phyloP scores from a whole-genome alignment of 1,284 basidiomycete genomes.

The Sporisorium exsertum region DNA sequence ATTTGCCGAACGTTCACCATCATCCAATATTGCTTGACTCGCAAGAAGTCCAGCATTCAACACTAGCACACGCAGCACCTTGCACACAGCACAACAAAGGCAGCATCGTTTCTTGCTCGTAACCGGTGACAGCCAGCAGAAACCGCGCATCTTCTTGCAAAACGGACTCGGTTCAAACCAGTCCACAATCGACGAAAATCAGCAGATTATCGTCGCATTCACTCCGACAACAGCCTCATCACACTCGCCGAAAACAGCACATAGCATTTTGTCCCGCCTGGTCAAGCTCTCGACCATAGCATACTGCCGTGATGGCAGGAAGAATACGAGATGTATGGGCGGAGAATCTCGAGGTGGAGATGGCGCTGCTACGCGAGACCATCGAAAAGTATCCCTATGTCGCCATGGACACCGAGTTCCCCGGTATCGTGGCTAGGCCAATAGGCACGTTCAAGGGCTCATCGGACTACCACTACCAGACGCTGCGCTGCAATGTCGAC shows the following conservation, averaged over 20 bases:
- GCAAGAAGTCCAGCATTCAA: background rate
- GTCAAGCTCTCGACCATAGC: background rate
- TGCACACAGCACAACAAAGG: no score
- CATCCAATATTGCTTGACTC: background rate
- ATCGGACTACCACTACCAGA: conserved; percentile 99
- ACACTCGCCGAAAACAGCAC: background rate
- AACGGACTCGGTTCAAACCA: background rate
- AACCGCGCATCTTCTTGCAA: background rate
- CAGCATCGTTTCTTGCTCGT: background rate
- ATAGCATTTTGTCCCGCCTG: background rate
- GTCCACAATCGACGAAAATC: background rate
- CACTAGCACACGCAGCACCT: background rate
- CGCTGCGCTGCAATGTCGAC: conserved; percentile 95
- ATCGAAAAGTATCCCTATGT: conserved; percentile 93
- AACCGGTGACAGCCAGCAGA: background rate
- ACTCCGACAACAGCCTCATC: background rate
- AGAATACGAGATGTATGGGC: conserved; percentile 84
- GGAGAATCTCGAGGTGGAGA: conserved; percentile 90
- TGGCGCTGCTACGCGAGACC: conserved; percentile 84
- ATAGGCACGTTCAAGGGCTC: conserved; percentile 96
- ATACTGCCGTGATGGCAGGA: conserved; percentile 53
- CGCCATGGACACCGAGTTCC: conserved; percentile 99
- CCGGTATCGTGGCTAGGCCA: conserved; percentile 95
- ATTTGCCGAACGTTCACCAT: background rate
- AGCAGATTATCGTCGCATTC: background rate